These are phyloP conservation scores for Pneumocystis jirovecii DNA, from an alignment of 1,139 yeast species.

Conservation along the genomic window DNA sequence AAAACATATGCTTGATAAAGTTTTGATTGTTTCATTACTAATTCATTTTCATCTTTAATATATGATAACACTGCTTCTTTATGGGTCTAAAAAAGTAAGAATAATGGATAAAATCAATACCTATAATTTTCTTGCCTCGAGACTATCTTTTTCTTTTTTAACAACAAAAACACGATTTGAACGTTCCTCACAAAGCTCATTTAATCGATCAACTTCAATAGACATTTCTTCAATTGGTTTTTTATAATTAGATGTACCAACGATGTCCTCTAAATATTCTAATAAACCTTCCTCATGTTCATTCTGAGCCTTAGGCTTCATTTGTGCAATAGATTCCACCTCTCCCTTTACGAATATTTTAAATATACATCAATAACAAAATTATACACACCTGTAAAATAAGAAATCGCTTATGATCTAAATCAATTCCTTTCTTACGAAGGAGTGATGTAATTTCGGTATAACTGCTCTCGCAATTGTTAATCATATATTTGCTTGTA, in stretches of 20 bases:
- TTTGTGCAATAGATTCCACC: slow-evolving; percentile 94
- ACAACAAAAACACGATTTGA: slow-evolving; percentile 68
- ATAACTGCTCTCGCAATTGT: slow-evolving; percentile 54
- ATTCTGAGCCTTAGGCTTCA: slow-evolving; percentile 91
- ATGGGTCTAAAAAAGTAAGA: not conserved
- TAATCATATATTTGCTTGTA: slow-evolving; percentile 62
- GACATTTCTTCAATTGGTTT: slow-evolving; percentile 53
- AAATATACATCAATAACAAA: not conserved
- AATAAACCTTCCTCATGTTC: slow-evolving; percentile 87
- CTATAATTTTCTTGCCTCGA: slow-evolving; percentile 50
- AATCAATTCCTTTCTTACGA: slow-evolving; percentile 76
- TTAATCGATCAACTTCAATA: slow-evolving; percentile 47
- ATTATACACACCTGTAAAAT: slow-evolving; percentile 43
- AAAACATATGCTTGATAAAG: slow-evolving; percentile 41
- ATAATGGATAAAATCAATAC: not conserved
- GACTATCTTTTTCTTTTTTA: slow-evolving; percentile 52
- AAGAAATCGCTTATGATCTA: slow-evolving; percentile 85
- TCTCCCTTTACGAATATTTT: slow-evolving; percentile 41
- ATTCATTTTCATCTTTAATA: slow-evolving; percentile 48
- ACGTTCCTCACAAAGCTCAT: slow-evolving; percentile 68
- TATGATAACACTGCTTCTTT: slow-evolving; percentile 41
- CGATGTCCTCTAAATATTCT: slow-evolving; percentile 90
- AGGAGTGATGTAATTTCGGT: slow-evolving; percentile 65
- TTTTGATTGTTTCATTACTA: slow-evolving; percentile 40
- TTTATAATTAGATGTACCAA: slow-evolving; percentile 83